Base-by-base conservation (phyloP, 495 filamentous ascomycete genomes). In the Rusavskia elegans region DNA sequence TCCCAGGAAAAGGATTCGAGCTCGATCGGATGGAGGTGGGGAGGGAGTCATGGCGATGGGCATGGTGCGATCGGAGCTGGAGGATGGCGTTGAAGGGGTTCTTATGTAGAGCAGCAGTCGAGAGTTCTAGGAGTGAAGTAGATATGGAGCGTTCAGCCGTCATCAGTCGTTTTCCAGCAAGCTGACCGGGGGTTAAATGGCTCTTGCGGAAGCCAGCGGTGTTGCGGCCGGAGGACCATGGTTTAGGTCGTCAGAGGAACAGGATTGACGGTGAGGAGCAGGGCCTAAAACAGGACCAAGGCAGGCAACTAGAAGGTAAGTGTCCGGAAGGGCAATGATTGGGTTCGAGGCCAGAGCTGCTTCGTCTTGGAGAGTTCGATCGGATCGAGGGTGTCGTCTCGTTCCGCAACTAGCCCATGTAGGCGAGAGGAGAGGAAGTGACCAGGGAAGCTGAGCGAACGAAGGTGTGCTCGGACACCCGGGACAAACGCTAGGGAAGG, bases 1-100 rank as follows among this genome's bases (percentile, higher is more conserved):
- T 25, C 82, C 83, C 45, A 87, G 71, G 55, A 85, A 80, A 39
- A 87, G 77, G 40, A 87, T 76, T 39, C 54, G 61, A 46, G 57
- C 62, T 50, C 68, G 69, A 23, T n/a, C 17, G 14, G 16, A 29
- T 9, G 36, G 45, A 25, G 16, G 30, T 20, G 20, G 17, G 17
- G 44, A 14, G 8, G 37, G 32, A 20, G 39, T 17, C 39, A 42
- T 42, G 20, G n/a, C 39, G 14, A 42, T 42, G 7, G 39, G 39
- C 39, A 42, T 42, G 20, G n/a, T 42, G n/a, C 11, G 14, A 21
- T 9, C 23, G 44, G 13, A 27, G 25, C 25, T 46, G 21, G 11
- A 10, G 23, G 19, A n/a, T 11, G 14, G 17, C 17, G 21, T 23
- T n/a, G 13, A n/a, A 20, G 21, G 42, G 5, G 5, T 20, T 10